phyloP scores from a whole-genome alignment of 2,329 filamentous ascomycete genomes.

The Coniella lustricola region DNA sequence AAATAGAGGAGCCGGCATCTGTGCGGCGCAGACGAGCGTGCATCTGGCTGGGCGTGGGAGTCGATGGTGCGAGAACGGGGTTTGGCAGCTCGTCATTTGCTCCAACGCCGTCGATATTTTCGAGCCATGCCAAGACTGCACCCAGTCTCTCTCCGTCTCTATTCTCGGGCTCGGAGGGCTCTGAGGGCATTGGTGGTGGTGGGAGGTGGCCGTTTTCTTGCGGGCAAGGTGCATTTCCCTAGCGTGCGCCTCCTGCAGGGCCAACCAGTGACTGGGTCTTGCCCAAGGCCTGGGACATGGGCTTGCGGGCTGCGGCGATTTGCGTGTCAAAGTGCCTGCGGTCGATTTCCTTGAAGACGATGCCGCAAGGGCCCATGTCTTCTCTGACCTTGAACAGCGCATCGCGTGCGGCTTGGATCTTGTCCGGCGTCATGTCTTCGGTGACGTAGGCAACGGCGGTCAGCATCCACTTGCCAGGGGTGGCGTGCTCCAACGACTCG shows the following conservation, averaged over 20 bases:
- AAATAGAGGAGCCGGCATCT: too few relatives aligned
- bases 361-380: conserved; percentile 41
- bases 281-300: conserved; percentile 9
- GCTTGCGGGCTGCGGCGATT: conserved; percentile 10
- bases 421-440: conserved; percentile 51
- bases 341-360: conserved; percentile 45
- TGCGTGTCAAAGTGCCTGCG: conserved; percentile 46
- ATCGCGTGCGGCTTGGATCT: conserved; percentile 48
- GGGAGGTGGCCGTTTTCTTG: too few relatives aligned
- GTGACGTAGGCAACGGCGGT: conserved; percentile 45
- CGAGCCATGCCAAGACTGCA: too few relatives aligned
- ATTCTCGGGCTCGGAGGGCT: too few relatives aligned
- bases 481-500: conserved; percentile 39
- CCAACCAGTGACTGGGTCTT: conserved; percentile 10
- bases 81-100: too few relatives aligned
- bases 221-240: background rate
- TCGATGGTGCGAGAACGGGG: too few relatives aligned
- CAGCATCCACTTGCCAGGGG: conserved; percentile 48
- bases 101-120: too few relatives aligned
- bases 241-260: background rate
- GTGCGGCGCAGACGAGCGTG: too few relatives aligned
- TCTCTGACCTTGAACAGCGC: conserved; percentile 38
- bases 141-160: too few relatives aligned
- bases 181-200: too few relatives aligned
- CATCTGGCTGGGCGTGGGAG: too few relatives aligned